Conservation (phyloP, 441 rosid genomes). For the Lepidium campestre region DNA sequence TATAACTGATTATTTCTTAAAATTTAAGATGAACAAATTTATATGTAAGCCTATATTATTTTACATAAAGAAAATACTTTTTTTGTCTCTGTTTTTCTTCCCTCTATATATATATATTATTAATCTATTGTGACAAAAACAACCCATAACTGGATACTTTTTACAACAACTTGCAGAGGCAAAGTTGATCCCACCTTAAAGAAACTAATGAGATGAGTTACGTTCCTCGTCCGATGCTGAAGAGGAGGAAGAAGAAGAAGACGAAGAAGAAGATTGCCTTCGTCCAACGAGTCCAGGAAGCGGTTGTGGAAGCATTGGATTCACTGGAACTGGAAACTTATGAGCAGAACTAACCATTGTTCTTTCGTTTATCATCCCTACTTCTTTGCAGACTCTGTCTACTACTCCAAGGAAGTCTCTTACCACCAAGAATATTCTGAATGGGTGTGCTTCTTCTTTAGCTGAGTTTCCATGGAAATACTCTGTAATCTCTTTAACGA, state of each 20-base stretch:
- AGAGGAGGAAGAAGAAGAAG: conserved; percentile 11
- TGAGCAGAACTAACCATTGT: conserved; percentile 76
- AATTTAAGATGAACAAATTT: not conserved
- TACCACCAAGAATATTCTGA: conserved; percentile 93
- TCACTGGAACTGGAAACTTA: conserved; percentile 72
- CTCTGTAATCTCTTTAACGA: conserved; percentile 91
- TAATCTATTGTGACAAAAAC: conserved; percentile 21
- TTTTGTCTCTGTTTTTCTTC: conserved; percentile 3
- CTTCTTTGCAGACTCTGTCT: conserved; percentile 92
- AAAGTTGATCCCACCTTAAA: conserved; percentile 15
- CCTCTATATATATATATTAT: conserved; percentile 10
- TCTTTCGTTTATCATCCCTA: conserved; percentile 71
- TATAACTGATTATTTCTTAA: not conserved
- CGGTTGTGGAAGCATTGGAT: conserved; percentile 52
- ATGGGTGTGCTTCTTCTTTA: conserved; percentile 93
- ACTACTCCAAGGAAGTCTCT: conserved; percentile 77
- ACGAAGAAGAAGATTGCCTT: conserved; percentile 33
- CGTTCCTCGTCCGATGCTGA: conserved; percentile 43
- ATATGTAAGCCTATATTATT: conserved; percentile 24
- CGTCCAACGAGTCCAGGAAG: conserved; percentile 38
- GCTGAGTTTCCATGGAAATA: conserved; percentile 96
- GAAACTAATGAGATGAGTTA: conserved; percentile 35
- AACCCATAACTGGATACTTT: conserved; percentile 23
- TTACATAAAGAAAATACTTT: conserved; percentile 16
- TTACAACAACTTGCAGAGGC: conserved; percentile 23